phyloP scores from a whole-genome alignment of 2,329 filamentous ascomycete genomes.

The Paracoccidioides lutzii region DNA sequence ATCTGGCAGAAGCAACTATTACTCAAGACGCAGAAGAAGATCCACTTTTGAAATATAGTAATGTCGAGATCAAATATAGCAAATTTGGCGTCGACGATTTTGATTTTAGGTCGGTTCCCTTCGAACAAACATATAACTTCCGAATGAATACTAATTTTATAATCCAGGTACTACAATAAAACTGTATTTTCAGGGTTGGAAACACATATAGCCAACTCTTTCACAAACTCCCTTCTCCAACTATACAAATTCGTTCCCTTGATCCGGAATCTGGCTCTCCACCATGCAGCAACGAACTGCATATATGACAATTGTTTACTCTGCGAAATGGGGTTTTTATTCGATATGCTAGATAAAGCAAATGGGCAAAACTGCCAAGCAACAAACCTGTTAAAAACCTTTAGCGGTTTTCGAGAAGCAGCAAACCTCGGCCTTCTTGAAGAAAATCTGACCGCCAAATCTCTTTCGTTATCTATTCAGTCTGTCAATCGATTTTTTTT shows the following conservation, averaged over 20 bases:
- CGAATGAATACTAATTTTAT: slow-evolving; percentile 54
- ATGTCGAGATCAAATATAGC: slow-evolving; percentile 97
- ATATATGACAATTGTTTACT: slow-evolving; percentile 71
- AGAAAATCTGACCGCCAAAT: slow-evolving; percentile 60
- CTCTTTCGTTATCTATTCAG: slow-evolving; percentile 73
- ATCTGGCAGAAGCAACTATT: slow-evolving; percentile 55
- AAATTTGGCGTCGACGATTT: slow-evolving; percentile 99
- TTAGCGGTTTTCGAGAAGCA: slow-evolving; percentile 71
- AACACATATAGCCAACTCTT: slow-evolving; percentile 93
- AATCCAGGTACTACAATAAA: slow-evolving; percentile 74
- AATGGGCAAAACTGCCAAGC: slow-evolving; percentile 90
- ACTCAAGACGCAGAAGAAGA: slow-evolving; percentile 64
- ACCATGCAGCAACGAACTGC: slow-evolving; percentile 78
- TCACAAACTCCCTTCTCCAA: slow-evolving; percentile 84
- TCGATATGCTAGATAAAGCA: slow-evolving; percentile 97
- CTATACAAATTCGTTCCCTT: slow-evolving; percentile 82
- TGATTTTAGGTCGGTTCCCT: slow-evolving; percentile 88
- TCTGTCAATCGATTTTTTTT: slow-evolving; percentile 74
- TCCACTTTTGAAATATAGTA: slow-evolving; percentile 77
- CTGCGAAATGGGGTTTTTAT: slow-evolving; percentile 88
- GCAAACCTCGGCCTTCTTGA: slow-evolving; percentile 69
- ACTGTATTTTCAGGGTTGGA: slow-evolving; percentile 84
- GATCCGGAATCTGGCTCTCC: slow-evolving; percentile 73
- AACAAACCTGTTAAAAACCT: slow-evolving; percentile 82
- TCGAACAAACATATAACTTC: slow-evolving; percentile 6